phyloP scores from a whole-genome alignment of 371 early-diverging fungal species.

The Rhizopus delemar region DNA sequence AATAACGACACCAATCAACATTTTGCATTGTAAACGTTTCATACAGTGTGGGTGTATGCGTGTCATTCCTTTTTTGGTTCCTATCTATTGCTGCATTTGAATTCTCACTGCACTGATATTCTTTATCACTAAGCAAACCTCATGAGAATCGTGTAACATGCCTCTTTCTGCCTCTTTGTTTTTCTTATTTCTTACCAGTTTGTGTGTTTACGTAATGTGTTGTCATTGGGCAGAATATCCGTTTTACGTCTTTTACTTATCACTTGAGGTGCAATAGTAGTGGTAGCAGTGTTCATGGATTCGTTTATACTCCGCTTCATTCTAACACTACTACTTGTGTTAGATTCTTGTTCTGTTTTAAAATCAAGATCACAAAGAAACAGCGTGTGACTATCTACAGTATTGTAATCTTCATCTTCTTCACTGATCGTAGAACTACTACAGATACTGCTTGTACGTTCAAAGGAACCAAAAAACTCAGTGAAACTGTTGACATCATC shows the following conservation, averaged over 20 bases:
- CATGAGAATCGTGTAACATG: background rate
- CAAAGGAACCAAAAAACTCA: background rate
- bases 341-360: background rate
- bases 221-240: background rate
- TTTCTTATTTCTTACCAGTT: background rate
- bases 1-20: constrained; percentile 91
- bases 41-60: constrained; percentile 53
- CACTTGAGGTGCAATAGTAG: background rate
- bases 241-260: background rate
- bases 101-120: background rate
- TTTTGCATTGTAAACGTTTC: constrained; percentile 65
- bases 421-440: background rate
- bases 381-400: background rate
- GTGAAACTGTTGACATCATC: constrained; percentile 1
- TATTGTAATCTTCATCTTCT: constrained; percentile 3
- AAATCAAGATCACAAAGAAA: constrained; percentile 1
- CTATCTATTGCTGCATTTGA: background rate
- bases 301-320: constrained; percentile 7
- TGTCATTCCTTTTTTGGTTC: background rate
- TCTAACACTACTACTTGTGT: background rate
- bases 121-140: background rate
- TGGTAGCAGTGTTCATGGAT: background rate
- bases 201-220: background rate
- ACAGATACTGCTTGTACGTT: constrained; percentile 2
- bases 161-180: background rate